A percentile compares a stretch with the other conserved stretches of the same genome.
phyloP scores from a whole-genome alignment of 2,329 filamentous ascomycete genomes.

The Xylaria sp. region DNA sequence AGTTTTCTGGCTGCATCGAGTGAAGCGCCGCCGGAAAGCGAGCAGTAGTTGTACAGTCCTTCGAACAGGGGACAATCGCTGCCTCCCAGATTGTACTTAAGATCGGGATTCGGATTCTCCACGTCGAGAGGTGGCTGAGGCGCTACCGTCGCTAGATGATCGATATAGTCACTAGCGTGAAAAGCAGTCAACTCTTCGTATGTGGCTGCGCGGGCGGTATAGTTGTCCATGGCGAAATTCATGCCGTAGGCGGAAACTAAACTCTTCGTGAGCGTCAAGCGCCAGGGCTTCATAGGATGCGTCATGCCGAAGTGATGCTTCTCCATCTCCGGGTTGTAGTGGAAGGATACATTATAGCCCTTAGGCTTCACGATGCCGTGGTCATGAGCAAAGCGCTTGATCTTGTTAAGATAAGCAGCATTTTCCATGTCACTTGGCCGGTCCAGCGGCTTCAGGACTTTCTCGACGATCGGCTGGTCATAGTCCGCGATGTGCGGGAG shows the following conservation, averaged over 20 bases:
- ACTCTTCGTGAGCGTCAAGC: conserved; percentile 89
- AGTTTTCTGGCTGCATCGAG: conserved; percentile 89
- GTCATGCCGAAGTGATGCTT: conserved; percentile 94
- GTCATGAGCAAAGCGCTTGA: conserved; percentile 50
- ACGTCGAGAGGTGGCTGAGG: conserved; percentile 62
- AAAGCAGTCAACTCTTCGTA: conserved; percentile 84
- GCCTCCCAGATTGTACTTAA: conserved; percentile 78
- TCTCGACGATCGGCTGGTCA: conserved; percentile 48
- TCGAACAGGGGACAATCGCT: conserved; percentile 97
- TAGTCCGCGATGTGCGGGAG: conserved; percentile 50
- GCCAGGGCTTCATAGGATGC: conserved; percentile 99
- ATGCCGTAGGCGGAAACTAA: conserved; percentile 92
- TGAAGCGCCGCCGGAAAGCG: conserved; percentile 84
- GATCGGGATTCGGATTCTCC: conserved; percentile 56
- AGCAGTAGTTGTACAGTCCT: conserved; percentile 91
- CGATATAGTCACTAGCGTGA: conserved; percentile 83
- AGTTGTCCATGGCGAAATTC: conserved; percentile 95
- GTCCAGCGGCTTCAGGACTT: conserved; percentile 47
- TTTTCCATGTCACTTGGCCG: conserved; percentile 50
- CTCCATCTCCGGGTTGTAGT: conserved; percentile 92
- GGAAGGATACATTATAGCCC: conserved; percentile 89
- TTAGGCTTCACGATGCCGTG: conserved; percentile 73
- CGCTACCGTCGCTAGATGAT: conserved; percentile 72
- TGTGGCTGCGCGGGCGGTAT: conserved; percentile 75
- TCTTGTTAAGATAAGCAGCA: conserved; percentile 52